phyloP scores from a whole-genome alignment of 1,139 yeast genomes.

The Eremothecium sinecaudum region DNA sequence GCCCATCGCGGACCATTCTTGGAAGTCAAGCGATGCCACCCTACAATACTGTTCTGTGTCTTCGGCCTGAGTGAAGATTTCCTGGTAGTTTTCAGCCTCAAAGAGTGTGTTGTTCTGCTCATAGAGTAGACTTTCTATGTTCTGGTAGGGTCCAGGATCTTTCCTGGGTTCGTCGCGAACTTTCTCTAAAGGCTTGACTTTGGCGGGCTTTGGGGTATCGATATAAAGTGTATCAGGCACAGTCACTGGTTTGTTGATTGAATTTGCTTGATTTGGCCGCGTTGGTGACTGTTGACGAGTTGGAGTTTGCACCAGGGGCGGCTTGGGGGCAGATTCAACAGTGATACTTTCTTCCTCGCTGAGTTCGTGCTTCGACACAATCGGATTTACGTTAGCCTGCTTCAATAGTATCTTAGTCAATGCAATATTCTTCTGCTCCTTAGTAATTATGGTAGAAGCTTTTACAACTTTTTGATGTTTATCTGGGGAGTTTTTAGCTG shows the following conservation, averaged over 20 bases:
- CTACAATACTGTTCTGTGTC: constrained; percentile 23
- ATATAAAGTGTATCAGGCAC: too few relatives aligned
- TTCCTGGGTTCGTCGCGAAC: background rate
- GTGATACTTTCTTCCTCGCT: too few relatives aligned
- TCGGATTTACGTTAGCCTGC: too few relatives aligned
- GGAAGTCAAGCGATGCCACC: constrained; percentile 26
- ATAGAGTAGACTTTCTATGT: constrained; percentile 5
- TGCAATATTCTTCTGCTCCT: constrained; percentile 1
- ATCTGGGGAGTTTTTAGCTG: background rate
- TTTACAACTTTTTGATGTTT: background rate
- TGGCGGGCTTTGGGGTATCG: too few relatives aligned
- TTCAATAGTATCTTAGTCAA: constrained; percentile 4
- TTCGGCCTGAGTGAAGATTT: constrained; percentile 10
- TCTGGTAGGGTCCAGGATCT: constrained; percentile 11
- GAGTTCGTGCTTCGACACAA: too few relatives aligned
- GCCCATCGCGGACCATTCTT: constrained; percentile 35
- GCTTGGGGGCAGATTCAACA: too few relatives aligned
- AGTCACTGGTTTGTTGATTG: too few relatives aligned
- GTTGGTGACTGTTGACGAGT: too few relatives aligned
- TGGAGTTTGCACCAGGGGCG: too few relatives aligned
- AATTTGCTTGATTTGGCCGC: too few relatives aligned
- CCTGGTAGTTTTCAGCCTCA: constrained; percentile 8
- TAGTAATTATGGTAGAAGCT: background rate
- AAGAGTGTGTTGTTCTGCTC: constrained; percentile 6
- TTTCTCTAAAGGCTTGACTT: too few relatives aligned